Base-by-base conservation (phyloP, 768 basidiomycete genomes). In the Collybia sordida region DNA sequence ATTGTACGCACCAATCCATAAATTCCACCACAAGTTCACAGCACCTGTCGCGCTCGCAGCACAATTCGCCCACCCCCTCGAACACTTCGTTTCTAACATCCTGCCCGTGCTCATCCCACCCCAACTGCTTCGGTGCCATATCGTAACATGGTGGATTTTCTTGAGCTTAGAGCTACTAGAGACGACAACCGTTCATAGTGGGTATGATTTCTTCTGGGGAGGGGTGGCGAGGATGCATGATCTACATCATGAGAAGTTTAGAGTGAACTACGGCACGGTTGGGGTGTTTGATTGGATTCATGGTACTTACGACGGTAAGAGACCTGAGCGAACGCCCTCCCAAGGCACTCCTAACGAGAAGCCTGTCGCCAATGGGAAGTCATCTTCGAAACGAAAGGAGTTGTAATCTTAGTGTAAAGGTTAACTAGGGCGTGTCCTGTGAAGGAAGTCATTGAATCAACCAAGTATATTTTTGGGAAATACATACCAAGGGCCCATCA, bases 1-100 rank as follows among this genome's bases (percentile, higher is more conserved):
- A 1, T 23, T 68, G 18, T 68, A 68, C 49, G 53, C 59, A 15
- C 35, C 28, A n/a, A 57, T 66, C 31, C 66, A 68, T 53, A 68
- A 68, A 50, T 50, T 47, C 9, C 66, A 67, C 18, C 66, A 67
- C 37, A 60, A 59, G 23, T 68, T 68, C 60, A 66, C 65, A 0
- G 64, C 66, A 9, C 66, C 66, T 3, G 60, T 66, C 8, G 65
- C 66, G 3, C 59, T 68, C 5, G 54, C 62, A 11, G 64, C 66
- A 18, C 65, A 68, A 41, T 68, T 65, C 40, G 59, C 63, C 7
- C 51, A 39, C 45, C 24, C 53, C 5, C 56, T 57, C 15, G 65
- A 68, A 38, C 67, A 68, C 51, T 35, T 68, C 44, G 24, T 67
- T 4, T 57, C 64, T 6, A 65, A 64, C 38, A 55, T 69, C 45